These are phyloP conservation scores for Blastocystis sp. DNA, from an alignment of 352 stramenopile species.

Conservation along the genomic window DNA sequence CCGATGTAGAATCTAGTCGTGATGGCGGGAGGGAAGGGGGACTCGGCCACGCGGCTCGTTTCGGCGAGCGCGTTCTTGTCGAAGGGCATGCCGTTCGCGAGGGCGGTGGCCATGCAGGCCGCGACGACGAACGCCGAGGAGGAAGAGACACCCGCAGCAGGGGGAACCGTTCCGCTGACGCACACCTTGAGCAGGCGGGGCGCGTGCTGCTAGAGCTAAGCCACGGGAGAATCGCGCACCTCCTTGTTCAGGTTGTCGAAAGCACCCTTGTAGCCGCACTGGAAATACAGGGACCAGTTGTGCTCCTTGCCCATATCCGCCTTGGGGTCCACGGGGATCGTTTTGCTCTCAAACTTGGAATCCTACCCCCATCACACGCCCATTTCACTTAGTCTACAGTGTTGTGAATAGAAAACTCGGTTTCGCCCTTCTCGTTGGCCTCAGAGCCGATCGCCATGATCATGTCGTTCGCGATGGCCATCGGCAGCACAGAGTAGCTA, in stretches of 20 bases:
- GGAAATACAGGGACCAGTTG: constrained; percentile 73
- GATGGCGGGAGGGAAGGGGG: neutral
- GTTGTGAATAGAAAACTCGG: neutral
- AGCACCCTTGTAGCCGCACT: constrained; percentile 74
- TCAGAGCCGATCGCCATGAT: constrained; percentile 74
- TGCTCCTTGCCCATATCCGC: constrained; percentile 33
- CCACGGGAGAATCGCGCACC: neutral
- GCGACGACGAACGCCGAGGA: constrained; percentile 81
- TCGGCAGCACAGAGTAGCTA: constrained; percentile 79
- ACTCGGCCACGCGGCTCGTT: constrained; percentile 76
- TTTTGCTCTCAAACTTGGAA: constrained; percentile 30
- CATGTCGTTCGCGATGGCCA: constrained; percentile 78
- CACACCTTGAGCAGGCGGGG: constrained; percentile 74
- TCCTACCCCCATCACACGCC: constrained; percentile 3
- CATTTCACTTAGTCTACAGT: neutral
- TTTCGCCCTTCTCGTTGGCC: neutral
- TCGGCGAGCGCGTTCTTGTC: constrained; percentile 75
- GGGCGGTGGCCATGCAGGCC: constrained; percentile 74
- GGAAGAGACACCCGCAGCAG: constrained; percentile 78
- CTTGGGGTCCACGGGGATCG: constrained; percentile 63
- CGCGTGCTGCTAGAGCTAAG: neutral
- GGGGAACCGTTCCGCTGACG: constrained; percentile 78
- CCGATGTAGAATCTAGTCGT: constrained; percentile 74
- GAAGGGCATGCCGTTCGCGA: constrained; percentile 70
- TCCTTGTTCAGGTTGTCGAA: constrained; percentile 69